Percentiles rank a stretch among this genome's conserved stretches.
Evolutionary conservation across 176 grass and related monocot genomes (phyloP).

Genomic region (Rhynchospora pubera): DNA sequence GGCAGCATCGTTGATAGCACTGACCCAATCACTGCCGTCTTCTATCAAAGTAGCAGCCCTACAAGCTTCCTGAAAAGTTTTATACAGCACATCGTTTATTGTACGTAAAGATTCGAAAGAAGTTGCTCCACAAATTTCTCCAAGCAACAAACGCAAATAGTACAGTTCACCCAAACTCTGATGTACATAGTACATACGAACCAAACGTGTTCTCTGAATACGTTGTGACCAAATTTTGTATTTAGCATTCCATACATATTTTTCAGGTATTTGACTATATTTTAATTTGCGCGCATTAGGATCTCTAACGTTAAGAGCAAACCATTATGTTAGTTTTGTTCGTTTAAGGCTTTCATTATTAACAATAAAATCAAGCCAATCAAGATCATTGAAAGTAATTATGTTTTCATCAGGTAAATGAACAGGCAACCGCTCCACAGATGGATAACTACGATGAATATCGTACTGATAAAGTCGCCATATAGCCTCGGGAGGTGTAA

Average conservation of each 20-base stretch:
- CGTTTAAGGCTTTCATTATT: too few species aligned
- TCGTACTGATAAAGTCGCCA: neutral
- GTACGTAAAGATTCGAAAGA: slow-evolving; percentile 11
- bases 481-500: neutral
- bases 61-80: slow-evolving; percentile 17
- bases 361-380: too few species aligned
- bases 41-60: slow-evolving; percentile 13
- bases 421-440: neutral
- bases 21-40: neutral
- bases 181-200: slow-evolving; percentile 26
- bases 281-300: slow-evolving; percentile 11
- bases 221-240: neutral
- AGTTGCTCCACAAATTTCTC: slow-evolving; percentile 4
- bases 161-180: slow-evolving; percentile 15
- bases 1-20: neutral
- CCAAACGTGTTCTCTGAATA: neutral
- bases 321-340: too few species aligned
- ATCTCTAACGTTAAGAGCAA: slow-evolving; percentile 4
- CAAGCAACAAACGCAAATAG: slow-evolving; percentile 25
- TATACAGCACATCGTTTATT: neutral
- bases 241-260: slow-evolving; percentile 13
- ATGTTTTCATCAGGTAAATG: neutral
- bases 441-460: neutral
- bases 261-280: slow-evolving; percentile 22
- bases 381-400: neutral